Evolutionary conservation across 768 basidiomycete species (phyloP), one percentile per base, ranked within the genome.

Genomic region (Suillus decipiens): DNA sequence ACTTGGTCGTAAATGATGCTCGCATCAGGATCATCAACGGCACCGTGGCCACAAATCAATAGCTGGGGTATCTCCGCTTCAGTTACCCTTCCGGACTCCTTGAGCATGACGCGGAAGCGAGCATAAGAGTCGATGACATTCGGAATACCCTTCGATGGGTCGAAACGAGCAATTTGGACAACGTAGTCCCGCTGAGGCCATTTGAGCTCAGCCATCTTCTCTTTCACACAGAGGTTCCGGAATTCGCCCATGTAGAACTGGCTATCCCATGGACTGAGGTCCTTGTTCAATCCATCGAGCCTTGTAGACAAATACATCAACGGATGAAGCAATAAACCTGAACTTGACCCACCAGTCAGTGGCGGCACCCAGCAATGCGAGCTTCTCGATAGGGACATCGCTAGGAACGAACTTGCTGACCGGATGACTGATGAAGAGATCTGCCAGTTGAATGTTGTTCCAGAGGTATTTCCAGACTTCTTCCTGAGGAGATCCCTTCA

Each of bases 381-480:
- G 76, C 68, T 86, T 93, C 72, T 88, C 82, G 12, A 79, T 77
- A 14, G 89, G 89, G 5, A 96, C 94, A 69, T 90, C 89, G 67
- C 85, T 86, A 3, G 96, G 96, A 12, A 97, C 94, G 70, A 98
- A 98, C 75, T 92, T 93, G 81, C 84, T 90, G 69, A 98, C 94
- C 19, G 96, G 95, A 73, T 97, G 95, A 73, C 90, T 87, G 85
- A 96, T 89, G 80, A 96, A 97, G 70, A 96, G 75, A 79, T 97
- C 95, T 48, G 92, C 89, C 36, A 89, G 82, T 72, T 93, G 83
- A 71, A 98, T 94, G 76, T 92, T 95, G 69, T 93, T 89, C 90
- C 91, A 97, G 15, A 98, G 84, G 77, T 95, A 98, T 70, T 95
- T 85, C 95, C 95, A 98, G 19, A 96, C 94, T 68, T 92, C 89